Percentiles rank a stretch among this genome's conserved stretches.
Evolutionary conservation across 202 grass and related monocot genomes (phyloP).

Genomic region (Zoysia matrella): DNA sequence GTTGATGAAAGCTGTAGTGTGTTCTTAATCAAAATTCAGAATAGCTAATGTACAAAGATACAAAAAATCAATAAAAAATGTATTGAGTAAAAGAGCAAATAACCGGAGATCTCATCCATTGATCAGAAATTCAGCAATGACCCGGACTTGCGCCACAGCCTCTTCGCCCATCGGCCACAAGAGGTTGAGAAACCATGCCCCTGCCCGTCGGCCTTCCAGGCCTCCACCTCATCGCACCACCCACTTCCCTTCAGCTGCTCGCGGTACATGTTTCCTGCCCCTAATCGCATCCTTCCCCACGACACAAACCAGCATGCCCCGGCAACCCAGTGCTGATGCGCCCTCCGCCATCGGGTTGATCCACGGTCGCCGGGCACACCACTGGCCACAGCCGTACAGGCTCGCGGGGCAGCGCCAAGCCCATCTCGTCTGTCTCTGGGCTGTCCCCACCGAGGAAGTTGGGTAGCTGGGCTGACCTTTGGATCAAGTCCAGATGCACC

Average conservation of each 20-base stretch:
- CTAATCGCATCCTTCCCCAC: constrained; percentile 63
- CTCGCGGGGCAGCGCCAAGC: constrained; percentile 49
- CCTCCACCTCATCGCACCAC: constrained; percentile 37
- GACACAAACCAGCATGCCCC: constrained; percentile 54
- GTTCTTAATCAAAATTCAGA: not conserved
- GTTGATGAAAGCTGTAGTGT: not conserved
- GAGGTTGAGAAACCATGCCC: constrained; percentile 70
- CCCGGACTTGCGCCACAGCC: constrained; percentile 38
- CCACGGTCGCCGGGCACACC: constrained; percentile 61
- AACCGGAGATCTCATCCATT: constrained; percentile 19
- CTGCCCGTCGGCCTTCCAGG: constrained; percentile 51
- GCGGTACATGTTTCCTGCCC: constrained; percentile 56
- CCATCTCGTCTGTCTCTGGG: constrained; percentile 62
- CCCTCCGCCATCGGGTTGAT: constrained; percentile 73
- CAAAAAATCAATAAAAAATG: constrained; percentile 17
- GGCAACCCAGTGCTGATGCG: constrained; percentile 56
- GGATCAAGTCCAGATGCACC: no score
- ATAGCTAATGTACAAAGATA: constrained; percentile 24
- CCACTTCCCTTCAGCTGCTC: constrained; percentile 33
- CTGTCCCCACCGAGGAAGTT: constrained; percentile 10
- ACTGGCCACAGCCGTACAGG: constrained; percentile 69
- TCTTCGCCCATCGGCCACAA: constrained; percentile 6
- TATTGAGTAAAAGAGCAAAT: not conserved
- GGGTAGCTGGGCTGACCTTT: no score
- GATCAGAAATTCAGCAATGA: not conserved